Base-by-base conservation (phyloP, 2,329 filamentous ascomycete species). In the Herpomyces periplanetae region DNA sequence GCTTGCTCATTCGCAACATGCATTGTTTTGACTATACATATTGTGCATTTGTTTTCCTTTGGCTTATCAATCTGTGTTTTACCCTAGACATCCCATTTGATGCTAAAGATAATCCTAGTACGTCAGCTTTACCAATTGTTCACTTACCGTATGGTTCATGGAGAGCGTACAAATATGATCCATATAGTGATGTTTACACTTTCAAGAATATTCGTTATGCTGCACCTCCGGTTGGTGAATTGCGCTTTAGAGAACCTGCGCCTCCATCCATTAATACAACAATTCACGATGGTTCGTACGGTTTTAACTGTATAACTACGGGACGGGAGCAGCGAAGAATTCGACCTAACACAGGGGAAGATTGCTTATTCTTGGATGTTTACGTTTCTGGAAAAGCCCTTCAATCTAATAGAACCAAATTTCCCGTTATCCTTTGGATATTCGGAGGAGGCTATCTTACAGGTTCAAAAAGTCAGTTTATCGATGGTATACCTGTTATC, bases 311-410 rank as follows among this genome's bases (percentile, higher is more conserved):
- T 24, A 27, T 29, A 17, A 24, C 38, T 2, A 35, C 34, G 2
- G 21, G 35, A 1, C 33, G 35, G 3, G 25, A 30, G n/a, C 19
- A 20, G 5, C 24, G 22, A 14, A 21, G 26, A 11, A 26, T 26
- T 5, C 27, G 20, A 30, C 41, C 32, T 31, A 36, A n/a, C 8
- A 36, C 27, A 3, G 45, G 39, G 0, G 59, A 65, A 30, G 59
- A 65, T 27, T 75, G 65, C 30, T 44, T 73, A 2, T 61, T 59
- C 25, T 40, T 68, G 5, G 49, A 60, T 21, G 42, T 60, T 4
- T 58, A 50, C 27, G 52, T 58, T 1, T 54, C 61, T 1, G 47
- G 43, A 2, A 34, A 40, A 8, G 47, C 45, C 1, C 49, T 45
- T 9, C 26, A 34, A 8, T 29, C 40, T 1, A 32, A 33, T 0